A percentile compares a stretch with the other conserved stretches of the same genome.
Conservation (phyloP, 441 rosid species). For the Dalechampia spathulata region DNA sequence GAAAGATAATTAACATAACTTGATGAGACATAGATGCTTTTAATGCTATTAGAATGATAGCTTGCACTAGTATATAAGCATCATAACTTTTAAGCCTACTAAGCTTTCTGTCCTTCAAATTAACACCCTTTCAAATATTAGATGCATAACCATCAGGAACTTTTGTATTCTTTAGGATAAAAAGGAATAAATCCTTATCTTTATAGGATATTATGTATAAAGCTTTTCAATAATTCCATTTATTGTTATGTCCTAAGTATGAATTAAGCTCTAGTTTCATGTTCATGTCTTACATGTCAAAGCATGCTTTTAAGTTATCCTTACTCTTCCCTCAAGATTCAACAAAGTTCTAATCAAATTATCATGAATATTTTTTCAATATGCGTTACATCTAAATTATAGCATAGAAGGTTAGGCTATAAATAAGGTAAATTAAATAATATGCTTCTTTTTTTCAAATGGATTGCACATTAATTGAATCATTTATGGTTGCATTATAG, state of each 20-base stretch:
- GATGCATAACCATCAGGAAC: too few species aligned
- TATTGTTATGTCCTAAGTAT: fast-evolving
- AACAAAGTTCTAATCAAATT: background rate
- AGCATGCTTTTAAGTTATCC: background rate
- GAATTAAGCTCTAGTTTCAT: background rate
- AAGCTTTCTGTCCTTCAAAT: too few species aligned
- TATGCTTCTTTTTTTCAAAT: background rate
- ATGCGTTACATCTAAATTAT: slow-evolving; percentile 6
- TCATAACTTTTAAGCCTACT: too few species aligned
- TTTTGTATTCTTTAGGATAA: too few species aligned
- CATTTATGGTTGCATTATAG: background rate
- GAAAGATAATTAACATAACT: too few species aligned
- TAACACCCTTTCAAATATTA: too few species aligned
- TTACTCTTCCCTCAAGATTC: background rate
- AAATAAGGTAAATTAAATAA: background rate
- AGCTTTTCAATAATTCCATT: background rate
- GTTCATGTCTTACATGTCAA: background rate
- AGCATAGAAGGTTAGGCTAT: background rate
- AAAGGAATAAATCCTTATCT: background rate
- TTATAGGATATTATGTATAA: background rate
- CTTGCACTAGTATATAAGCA: too few species aligned
- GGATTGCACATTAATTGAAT: too few species aligned
- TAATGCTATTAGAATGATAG: too few species aligned
- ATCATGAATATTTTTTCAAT: background rate
- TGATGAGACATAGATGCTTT: too few species aligned